Evolutionary conservation across 805 yeast genomes (phyloP).

Genomic region (Saccharomycopsis amapae): DNA sequence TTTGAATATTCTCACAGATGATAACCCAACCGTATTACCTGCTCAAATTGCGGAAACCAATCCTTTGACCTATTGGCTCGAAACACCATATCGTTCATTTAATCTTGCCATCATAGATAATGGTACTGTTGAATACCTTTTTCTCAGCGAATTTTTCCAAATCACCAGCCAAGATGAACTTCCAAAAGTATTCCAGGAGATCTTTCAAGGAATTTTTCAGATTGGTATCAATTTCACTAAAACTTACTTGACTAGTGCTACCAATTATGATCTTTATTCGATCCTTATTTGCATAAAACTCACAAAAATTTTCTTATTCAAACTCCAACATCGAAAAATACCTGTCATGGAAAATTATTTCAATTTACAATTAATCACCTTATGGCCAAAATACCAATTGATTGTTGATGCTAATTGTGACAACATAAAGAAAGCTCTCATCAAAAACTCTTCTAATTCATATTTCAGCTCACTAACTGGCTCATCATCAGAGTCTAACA

Average conservation of each 20-base stretch:
- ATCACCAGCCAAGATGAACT: slow-evolving; percentile 34
- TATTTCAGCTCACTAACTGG: no score
- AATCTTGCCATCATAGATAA: slow-evolving; percentile 70
- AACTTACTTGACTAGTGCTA: slow-evolving; percentile 27
- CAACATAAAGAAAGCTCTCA: slow-evolving; percentile 48
- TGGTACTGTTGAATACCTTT: slow-evolving; percentile 66
- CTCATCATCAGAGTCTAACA: no score
- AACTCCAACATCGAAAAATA: slow-evolving; percentile 59
- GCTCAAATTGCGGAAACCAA: slow-evolving; percentile 82
- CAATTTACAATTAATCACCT: slow-evolving; percentile 51
- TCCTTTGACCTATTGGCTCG: slow-evolving; percentile 59
- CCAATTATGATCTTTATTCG: slow-evolving; percentile 69
- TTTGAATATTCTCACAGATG: slow-evolving; percentile 45
- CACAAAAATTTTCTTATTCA: slow-evolving; percentile 55
- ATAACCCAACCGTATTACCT: slow-evolving; percentile 59
- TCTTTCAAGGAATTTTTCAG: slow-evolving; percentile 47
- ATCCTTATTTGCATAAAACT: slow-evolving; percentile 67
- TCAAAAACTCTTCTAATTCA: slow-evolving; percentile 23
- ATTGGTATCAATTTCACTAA: slow-evolving; percentile 44
- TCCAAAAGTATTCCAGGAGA: slow-evolving; percentile 26
- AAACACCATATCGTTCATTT: slow-evolving; percentile 65
- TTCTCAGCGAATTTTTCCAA: slow-evolving; percentile 64
- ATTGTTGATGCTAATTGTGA: slow-evolving; percentile 74
- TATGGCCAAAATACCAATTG: slow-evolving; percentile 85
- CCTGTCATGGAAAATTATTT: slow-evolving; percentile 68